Conservation (phyloP, 495 filamentous ascomycete genomes). For the Choiromyces venosus region DNA sequence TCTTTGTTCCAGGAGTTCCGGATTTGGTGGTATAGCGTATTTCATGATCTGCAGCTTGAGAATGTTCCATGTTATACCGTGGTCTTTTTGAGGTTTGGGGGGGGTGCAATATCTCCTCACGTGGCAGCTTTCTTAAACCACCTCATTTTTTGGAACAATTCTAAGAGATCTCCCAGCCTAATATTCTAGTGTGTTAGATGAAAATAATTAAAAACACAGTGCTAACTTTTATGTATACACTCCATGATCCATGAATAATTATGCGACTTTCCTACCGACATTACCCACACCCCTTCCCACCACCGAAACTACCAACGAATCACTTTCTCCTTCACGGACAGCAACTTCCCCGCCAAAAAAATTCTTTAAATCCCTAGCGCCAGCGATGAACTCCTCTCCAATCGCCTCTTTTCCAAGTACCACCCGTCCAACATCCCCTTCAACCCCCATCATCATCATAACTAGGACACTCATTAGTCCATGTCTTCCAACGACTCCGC, state of each 20-base stretch:
- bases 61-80: neutral
- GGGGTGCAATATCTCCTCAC: neutral
- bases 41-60: neutral
- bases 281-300: conserved; percentile 94
- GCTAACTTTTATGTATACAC: neutral
- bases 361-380: conserved; percentile 73
- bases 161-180: neutral
- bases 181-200: neutral
- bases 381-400: conserved; percentile 68
- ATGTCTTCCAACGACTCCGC: conserved; percentile 69
- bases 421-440: conserved; percentile 54
- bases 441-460: conserved; percentile 91
- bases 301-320: conserved; percentile 80
- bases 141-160: neutral
- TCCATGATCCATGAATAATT: conserved; percentile 15
- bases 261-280: conserved; percentile 88
- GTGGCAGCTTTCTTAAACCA: neutral
- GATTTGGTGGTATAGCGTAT: too few relatives aligned
- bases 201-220: neutral
- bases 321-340: conserved; percentile 67
- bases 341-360: conserved; percentile 88
- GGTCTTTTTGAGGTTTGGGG: neutral
- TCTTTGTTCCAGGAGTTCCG: neutral
- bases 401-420: conserved; percentile 68
- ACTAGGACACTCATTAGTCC: conserved; percentile 67